A percentile compares a stretch with the other conserved stretches of the same genome.
These are phyloP conservation scores for Russula sp. DNA, from an alignment of 768 basidiomycete genomes.

Conservation along the genomic window DNA sequence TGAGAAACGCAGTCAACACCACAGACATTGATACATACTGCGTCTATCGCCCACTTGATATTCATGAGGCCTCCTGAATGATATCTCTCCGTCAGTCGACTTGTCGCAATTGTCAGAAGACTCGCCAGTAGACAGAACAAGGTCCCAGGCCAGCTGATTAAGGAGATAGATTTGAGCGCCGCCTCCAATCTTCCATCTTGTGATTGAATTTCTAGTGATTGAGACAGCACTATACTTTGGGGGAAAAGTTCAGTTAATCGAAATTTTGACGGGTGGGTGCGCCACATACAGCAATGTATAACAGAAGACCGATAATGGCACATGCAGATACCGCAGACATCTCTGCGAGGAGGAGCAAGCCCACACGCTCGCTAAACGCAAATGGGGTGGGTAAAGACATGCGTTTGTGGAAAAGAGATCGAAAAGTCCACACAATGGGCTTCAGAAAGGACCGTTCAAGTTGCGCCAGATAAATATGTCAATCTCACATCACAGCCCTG, in stretches of 20 bases:
- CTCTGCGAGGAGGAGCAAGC: slow-evolving; percentile 23
- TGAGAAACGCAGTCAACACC: neutral
- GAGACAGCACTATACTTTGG: slow-evolving; percentile 20
- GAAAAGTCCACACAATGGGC: no score
- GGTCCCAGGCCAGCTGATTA: slow-evolving; percentile 24
- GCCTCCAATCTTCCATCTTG: slow-evolving; percentile 19
- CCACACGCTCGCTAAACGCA: slow-evolving; percentile 23
- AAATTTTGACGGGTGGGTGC: neutral
- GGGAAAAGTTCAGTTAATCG: neutral
- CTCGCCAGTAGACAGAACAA: slow-evolving; percentile 25
- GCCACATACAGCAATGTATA: slow-evolving; percentile 23
- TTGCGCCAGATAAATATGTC: no score
- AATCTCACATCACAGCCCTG: no score
- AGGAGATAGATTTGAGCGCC: slow-evolving; percentile 26
- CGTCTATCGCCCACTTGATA: slow-evolving; percentile 30
- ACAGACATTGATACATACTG: slow-evolving; percentile 23
- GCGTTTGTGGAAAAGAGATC: neutral
- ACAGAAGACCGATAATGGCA: slow-evolving; percentile 21
- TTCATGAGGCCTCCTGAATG: slow-evolving; percentile 32
- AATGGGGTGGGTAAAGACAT: slow-evolving; percentile 6
- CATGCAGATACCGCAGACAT: slow-evolving; percentile 22
- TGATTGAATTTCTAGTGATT: slow-evolving; percentile 13
- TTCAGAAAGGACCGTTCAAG: no score
- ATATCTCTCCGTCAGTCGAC: neutral
- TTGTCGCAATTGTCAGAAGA: neutral